Base-by-base conservation (phyloP, 768 basidiomycete genomes). In the Flagelloscypha sp. region DNA sequence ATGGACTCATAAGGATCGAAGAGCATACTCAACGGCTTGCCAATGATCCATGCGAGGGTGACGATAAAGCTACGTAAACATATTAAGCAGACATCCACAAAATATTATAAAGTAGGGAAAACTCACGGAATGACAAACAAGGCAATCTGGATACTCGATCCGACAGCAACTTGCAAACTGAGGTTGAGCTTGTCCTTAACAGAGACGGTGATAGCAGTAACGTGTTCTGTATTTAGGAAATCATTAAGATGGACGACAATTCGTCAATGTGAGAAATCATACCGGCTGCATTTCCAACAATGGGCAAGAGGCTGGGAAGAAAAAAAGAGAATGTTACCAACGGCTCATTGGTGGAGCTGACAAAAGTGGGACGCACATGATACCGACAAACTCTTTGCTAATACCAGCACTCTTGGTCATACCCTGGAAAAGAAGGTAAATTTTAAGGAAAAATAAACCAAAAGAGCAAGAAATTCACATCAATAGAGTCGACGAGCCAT, bases 121-220 rank as follows among this genome's bases (percentile, higher is more conserved):
- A 61, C 70, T 27, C 38, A 72, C 61, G 82, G 74, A 46, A 84
- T 68, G 47, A 85, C 67, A 50, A 84, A 71, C 38, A 84, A 64
- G 6, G 76, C 72, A 24, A 75, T 77, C 81, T 87, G 84, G 23
- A 86, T 80, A 44, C 80, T 81, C 2, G 82, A 83, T 30, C 89
- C 85, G 12, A 89, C 84, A n/a, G 92, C 87, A 15, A 94, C 86
- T 17, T 84, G 80, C 37, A 95, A 65, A 49, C 84, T 86, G 5
- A 95, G 70, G 29, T 85, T 85, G 15, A 95, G 62, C 55, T 93
- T 89, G 56, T 82, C 76, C 58, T 93, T 93, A 40, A 88, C 82
- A 0, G 90, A 86, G 6, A 92, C 90, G 1, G 83, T 82, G 18
- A 95, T 87, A 10, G 92, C 90, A 2, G 89, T 95, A 24, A 80